These are phyloP conservation scores for Eimeria zaria DNA, from an alignment of 169 alveolate species.

Conservation along the genomic window DNA sequence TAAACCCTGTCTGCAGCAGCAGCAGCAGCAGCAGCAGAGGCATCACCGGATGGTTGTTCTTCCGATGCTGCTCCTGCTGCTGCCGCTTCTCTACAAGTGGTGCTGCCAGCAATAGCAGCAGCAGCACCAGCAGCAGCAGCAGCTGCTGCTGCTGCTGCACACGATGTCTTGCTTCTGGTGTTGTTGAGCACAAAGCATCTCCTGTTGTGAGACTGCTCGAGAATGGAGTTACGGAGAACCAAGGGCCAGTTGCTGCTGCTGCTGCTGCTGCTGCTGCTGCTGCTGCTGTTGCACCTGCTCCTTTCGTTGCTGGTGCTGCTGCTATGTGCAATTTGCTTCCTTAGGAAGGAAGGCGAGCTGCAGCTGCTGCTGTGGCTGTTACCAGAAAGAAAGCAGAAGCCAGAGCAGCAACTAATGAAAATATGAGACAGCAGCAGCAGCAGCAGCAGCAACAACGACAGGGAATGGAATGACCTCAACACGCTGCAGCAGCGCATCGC, in stretches of 20 bases:
- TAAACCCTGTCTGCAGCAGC: conserved; percentile 21
- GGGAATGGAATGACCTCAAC: not conserved
- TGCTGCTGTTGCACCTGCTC: not conserved
- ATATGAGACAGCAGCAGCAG: conserved; percentile 39
- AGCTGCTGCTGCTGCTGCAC: not conserved
- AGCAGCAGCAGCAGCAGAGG: conserved; percentile 37
- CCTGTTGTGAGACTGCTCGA: not conserved
- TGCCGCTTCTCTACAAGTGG: not conserved
- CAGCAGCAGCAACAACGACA: conserved; percentile 1
- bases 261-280: conserved; percentile 32
- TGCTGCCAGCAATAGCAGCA: not conserved
- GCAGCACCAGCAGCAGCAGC: conserved; percentile 17
- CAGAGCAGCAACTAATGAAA: not conserved
- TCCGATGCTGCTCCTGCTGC: not conserved
- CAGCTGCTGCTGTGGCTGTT: conserved; percentile 41
- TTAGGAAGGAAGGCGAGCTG: conserved; percentile 3
- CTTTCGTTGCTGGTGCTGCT: not conserved
- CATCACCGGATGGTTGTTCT: not conserved
- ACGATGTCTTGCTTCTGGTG: not conserved
- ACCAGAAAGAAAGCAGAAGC: not conserved
- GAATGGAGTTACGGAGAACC: not conserved
- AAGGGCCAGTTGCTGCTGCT: not conserved
- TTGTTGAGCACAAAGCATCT: not conserved
- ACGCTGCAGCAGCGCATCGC: not conserved
- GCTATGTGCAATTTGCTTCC: not conserved